Conservation (phyloP, 345 rosid genomes). For the Mangifera indica region DNA sequence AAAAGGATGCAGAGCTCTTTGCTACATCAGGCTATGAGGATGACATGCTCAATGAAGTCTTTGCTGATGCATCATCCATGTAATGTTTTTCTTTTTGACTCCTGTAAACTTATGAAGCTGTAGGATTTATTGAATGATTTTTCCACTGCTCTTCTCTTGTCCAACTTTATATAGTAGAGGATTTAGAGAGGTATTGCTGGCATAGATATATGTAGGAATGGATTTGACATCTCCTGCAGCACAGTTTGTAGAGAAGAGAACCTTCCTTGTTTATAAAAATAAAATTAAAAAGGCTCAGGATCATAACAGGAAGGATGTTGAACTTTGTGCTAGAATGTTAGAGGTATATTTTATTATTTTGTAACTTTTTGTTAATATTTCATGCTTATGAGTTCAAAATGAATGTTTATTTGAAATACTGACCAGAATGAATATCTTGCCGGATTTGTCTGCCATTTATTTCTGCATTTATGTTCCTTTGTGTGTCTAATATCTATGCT, state of each 20-base stretch:
- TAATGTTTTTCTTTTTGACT: constrained; percentile 41
- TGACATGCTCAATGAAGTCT: constrained; percentile 47
- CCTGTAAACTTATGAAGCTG: constrained; percentile 28
- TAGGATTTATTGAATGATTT: constrained; percentile 40
- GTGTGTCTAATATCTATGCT: background rate
- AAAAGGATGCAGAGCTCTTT: constrained; percentile 48
- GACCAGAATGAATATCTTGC: constrained; percentile 9
- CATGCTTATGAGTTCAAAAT: constrained; percentile 11
- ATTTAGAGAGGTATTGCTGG: constrained; percentile 26
- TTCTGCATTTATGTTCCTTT: background rate
- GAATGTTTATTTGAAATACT: constrained; percentile 3
- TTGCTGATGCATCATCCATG: constrained; percentile 42
- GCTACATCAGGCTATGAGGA: constrained; percentile 35
- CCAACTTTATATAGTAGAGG: constrained; percentile 30
- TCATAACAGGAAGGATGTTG: constrained; percentile 4
- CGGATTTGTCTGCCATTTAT: background rate
- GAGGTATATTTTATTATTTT: background rate
- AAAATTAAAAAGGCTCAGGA: constrained; percentile 6
- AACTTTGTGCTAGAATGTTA: constrained; percentile 12
- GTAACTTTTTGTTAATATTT: background rate
- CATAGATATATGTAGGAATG: constrained; percentile 20
- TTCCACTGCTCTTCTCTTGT: constrained; percentile 16
- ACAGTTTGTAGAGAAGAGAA: constrained; percentile 17
- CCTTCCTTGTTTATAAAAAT: constrained; percentile 16
- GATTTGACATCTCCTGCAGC: constrained; percentile 20